These are phyloP conservation scores for Endoconidiophora polonica DNA, from an alignment of 2,329 filamentous ascomycete species.

Conservation along the genomic window DNA sequence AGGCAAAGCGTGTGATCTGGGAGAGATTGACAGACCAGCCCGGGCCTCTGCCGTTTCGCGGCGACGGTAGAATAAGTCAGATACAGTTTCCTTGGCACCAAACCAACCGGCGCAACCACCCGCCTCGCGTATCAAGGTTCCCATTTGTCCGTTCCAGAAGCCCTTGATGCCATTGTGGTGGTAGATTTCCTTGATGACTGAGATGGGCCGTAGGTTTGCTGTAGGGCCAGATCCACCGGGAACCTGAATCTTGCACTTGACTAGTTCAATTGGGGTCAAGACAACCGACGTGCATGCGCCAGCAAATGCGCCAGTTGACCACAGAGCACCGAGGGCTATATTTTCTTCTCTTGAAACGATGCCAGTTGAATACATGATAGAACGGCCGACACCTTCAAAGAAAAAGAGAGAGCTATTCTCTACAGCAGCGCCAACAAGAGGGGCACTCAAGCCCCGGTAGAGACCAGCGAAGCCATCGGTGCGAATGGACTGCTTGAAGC, in stretches of 20 bases:
- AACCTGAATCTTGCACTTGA: slow-evolving; percentile 97
- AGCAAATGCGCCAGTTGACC: slow-evolving; percentile 68
- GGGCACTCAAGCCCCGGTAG: slow-evolving; percentile 86
- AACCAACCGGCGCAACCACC: slow-evolving; percentile 94
- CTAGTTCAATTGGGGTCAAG: slow-evolving; percentile 85
- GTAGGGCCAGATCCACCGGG: slow-evolving; percentile 23
- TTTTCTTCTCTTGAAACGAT: slow-evolving; percentile 35
- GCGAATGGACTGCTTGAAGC: slow-evolving; percentile 72
- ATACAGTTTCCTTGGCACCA: slow-evolving; percentile 69
- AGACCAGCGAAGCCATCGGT: slow-evolving; percentile 65
- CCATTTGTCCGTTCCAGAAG: slow-evolving; percentile 91
- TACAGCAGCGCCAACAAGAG: slow-evolving; percentile 74
- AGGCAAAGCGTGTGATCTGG: slow-evolving; percentile 48
- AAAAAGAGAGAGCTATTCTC: slow-evolving; percentile 90
- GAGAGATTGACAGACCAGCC: slow-evolving; percentile 29
- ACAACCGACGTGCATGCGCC: slow-evolving; percentile 81
- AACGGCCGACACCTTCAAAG: slow-evolving; percentile 63
- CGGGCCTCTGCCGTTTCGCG: slow-evolving; percentile 30
- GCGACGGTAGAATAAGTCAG: slow-evolving; percentile 48
- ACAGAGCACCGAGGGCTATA: slow-evolving; percentile 58
- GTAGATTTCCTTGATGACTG: slow-evolving; percentile 65
- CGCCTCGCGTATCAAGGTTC: slow-evolving; percentile 84
- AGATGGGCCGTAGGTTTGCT: slow-evolving; percentile 41
- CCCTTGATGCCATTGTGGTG: slow-evolving; percentile 65
- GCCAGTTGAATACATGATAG: slow-evolving; percentile 40